Percentiles rank a stretch among this genome's conserved stretches.
phyloP scores from a whole-genome alignment of 2,329 filamentous ascomycete species.

The Pseudocercospora musae region DNA sequence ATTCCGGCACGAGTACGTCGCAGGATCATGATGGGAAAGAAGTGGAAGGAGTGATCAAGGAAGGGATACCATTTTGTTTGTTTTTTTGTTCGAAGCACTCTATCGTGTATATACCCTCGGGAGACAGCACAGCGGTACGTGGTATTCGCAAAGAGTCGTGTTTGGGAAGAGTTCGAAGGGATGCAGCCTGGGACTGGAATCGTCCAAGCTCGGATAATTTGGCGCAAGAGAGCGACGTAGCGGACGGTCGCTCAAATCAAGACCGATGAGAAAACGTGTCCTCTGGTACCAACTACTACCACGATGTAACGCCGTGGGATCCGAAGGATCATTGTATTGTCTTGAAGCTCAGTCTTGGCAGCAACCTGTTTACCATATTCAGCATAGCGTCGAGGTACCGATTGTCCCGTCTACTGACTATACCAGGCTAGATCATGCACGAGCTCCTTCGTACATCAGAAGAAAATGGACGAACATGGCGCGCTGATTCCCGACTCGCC shows the following conservation, averaged over 20 bases:
- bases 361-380: not conserved
- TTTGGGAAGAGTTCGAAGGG: not conserved
- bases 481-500: not conserved
- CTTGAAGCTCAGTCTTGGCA: not conserved
- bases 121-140: constrained; percentile 1
- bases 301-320: not conserved
- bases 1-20: not conserved
- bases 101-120: constrained; percentile 1
- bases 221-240: not conserved
- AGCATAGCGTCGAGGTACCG: not conserved
- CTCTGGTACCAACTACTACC: not conserved
- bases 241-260: not conserved
- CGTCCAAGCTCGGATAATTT: not conserved
- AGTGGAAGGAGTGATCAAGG: not conserved
- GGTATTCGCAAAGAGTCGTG: not conserved
- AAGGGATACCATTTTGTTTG: constrained; percentile 1
- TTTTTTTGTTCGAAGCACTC: not conserved
- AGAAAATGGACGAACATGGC: not conserved
- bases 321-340: not conserved
- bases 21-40: not conserved
- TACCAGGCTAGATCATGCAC: not conserved
- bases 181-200: not conserved
- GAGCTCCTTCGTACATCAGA: not conserved
- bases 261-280: not conserved
- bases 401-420: not conserved